Evolutionary conservation across 2,329 filamentous ascomycete species (phyloP).

Genomic region (Camillea tinctor): DNA sequence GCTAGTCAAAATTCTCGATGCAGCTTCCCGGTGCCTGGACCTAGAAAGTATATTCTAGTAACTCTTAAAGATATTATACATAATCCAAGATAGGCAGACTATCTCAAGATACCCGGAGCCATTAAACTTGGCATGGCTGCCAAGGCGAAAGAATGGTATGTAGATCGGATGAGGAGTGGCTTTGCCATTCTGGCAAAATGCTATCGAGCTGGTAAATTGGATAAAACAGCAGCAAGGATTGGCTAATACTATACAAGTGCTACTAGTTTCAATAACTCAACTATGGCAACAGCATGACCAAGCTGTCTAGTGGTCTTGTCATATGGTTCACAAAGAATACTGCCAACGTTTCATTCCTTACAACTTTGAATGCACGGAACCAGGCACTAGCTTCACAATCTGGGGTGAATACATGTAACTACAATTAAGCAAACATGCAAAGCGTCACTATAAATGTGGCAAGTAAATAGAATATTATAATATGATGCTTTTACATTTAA

Average conservation of each 20-base stretch:
- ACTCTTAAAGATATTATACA: no score
- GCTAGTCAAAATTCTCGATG: no score
- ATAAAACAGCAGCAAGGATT: background rate
- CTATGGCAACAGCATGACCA: background rate
- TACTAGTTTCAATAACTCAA: background rate
- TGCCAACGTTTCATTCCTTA: no score
- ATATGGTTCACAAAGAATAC: no score
- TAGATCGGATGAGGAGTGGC: background rate
- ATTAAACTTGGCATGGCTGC: background rate
- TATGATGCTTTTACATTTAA: background rate
- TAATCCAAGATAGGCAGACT: background rate
- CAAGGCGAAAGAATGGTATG: background rate
- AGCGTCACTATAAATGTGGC: background rate
- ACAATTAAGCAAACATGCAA: background rate
- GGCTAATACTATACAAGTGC: background rate
- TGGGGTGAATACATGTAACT: no score
- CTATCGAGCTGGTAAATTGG: background rate
- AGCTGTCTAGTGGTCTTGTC: background rate
- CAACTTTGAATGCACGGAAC: no score
- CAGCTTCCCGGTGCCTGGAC: no score
- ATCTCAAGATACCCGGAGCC: background rate
- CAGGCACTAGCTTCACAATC: no score
- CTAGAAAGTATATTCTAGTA: no score
- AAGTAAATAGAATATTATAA: background rate
- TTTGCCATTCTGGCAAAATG: background rate